phyloP scores from a whole-genome alignment of 2,329 filamentous ascomycete species.

The Teratosphaeria nubilosa region DNA sequence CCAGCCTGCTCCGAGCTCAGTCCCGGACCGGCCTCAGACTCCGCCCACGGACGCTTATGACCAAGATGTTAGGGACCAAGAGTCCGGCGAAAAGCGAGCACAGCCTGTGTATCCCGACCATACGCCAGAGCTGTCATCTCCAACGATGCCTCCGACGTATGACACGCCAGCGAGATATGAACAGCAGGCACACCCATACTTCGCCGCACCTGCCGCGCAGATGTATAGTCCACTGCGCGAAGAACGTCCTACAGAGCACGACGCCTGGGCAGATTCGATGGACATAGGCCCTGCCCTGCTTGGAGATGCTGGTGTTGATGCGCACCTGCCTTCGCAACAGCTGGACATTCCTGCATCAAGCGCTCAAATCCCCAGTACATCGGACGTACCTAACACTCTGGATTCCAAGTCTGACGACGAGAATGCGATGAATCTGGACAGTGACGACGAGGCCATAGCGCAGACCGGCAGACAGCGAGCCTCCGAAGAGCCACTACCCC shows the following conservation, averaged over 20 bases:
- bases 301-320: neutral
- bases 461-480: neutral
- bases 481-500: neutral
- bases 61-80: neutral
- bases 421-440: neutral
- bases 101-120: neutral
- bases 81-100: too few species aligned
- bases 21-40: neutral
- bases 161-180: slow-evolving; percentile 4
- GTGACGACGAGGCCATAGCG: neutral
- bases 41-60: neutral
- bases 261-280: neutral
- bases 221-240: slow-evolving; percentile 1
- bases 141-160: neutral
- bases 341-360: neutral
- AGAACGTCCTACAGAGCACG: neutral
- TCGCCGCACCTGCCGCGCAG: neutral
- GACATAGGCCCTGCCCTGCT: neutral
- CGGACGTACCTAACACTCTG: neutral
- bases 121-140: neutral
- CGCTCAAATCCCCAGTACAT: neutral
- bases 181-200: slow-evolving; percentile 4
- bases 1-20: neutral
- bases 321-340: neutral
- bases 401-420: neutral